Base-by-base conservation (phyloP, 139 green algal genomes). In the Cymbomonas tetramitiformis region DNA sequence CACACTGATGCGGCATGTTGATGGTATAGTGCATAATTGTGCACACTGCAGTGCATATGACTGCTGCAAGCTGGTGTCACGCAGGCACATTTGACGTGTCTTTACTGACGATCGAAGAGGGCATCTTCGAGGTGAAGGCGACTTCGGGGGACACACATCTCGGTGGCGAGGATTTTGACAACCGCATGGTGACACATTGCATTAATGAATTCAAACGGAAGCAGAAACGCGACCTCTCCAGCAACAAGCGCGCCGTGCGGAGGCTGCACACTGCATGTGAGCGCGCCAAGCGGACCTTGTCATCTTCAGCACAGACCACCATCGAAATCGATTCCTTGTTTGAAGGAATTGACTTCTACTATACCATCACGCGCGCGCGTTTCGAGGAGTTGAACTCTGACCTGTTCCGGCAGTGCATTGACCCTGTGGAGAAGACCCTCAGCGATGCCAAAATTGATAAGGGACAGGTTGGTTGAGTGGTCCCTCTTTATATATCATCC, bases 371-470 rank as follows among this genome's bases (percentile, higher is more conserved):
- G 7, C 79, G 90, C 28, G 89, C 88, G 1, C 82, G 88, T 40
- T 96, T 97, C 50, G 90, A 97, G 83, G 91, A 98, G 84, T 74
- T 98, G 30, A 85, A 81, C 84, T 96, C 96, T 86, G 90, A 97
- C 79, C 65, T 97, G 55, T 97, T 97, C 83, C 72, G 90, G 61
- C 95, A 96, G 85, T 98, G 90, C 84, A 97, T 98, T 85, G 89
- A 96, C 56, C 90, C 90, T 21, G 90, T 98, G 19, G 90, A 95
- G 78, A 92, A 88, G 68, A 77, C 69, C 58, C 52, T 94, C 46
- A 69, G 72, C 41, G 90, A 96, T 54, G 71, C 83, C 65, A 95
- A 95, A 78, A 75, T 91, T 39, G 83, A 88, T 76, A 93, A 93
- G 79, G 56, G 32, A 46, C 31, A 51, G 18, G 26, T 64, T 12